A percentile compares a stretch with the other conserved stretches of the same genome.
phyloP scores from a whole-genome alignment of 169 alveolate species.

The Eimeria praecox region DNA sequence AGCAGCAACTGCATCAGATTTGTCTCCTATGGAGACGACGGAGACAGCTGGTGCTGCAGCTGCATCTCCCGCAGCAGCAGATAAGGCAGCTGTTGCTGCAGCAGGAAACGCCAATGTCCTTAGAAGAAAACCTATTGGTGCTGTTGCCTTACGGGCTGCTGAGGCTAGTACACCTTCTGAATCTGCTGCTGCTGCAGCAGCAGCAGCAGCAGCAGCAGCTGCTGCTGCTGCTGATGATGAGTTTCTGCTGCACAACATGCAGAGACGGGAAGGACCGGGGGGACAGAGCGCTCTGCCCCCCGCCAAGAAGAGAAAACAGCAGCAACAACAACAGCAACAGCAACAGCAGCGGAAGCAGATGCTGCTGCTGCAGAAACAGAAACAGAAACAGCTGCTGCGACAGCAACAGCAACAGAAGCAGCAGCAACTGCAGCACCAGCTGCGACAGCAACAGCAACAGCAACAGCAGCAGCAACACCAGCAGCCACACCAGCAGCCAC shows the following conservation, averaged over 20 bases:
- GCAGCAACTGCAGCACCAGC: neutral
- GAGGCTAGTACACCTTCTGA: neutral
- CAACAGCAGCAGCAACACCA: neutral
- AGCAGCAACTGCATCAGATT: neutral
- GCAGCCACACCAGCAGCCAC: constrained; percentile 1
- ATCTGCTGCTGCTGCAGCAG: neutral
- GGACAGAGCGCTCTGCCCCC: neutral
- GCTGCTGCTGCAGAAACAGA: too few relatives aligned
- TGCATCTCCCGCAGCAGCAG: neutral
- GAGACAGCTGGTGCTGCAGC: neutral
- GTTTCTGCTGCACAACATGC: neutral
- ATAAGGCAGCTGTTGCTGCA: neutral
- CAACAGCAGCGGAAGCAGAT: neutral
- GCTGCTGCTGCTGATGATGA: neutral
- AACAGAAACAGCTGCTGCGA: neutral
- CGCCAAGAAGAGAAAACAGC: neutral
- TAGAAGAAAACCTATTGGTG: neutral
- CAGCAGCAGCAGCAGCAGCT: neutral
- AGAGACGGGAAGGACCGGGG: neutral
- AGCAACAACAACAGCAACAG: neutral
- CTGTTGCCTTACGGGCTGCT: neutral
- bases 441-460: neutral
- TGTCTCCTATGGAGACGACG: neutral
- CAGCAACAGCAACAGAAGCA: too few relatives aligned
- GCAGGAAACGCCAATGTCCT: neutral